Percentiles rank a stretch among this genome's conserved stretches.
Conservation (phyloP, 495 filamentous ascomycete species). For the Hapsidospora chrysogenum region DNA sequence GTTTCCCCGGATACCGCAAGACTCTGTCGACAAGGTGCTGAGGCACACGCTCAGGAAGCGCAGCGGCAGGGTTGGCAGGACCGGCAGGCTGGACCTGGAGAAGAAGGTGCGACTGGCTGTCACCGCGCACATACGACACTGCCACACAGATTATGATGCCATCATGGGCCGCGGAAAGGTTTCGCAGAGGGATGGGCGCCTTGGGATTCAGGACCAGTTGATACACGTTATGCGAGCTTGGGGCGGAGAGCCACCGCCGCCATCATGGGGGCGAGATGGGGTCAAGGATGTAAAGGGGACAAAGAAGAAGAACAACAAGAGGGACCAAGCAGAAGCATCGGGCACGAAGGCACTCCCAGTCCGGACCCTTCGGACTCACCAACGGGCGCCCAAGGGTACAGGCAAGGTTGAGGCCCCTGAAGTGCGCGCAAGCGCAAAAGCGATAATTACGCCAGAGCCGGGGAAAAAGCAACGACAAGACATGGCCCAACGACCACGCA, state of each 20-base stretch:
- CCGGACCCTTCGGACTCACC: too few species aligned
- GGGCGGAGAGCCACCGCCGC: not conserved
- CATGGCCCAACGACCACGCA: not conserved
- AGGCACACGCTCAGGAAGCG: constrained; percentile 14
- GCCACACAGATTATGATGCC: constrained; percentile 19
- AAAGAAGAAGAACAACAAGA: too few species aligned
- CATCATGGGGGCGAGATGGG: not conserved
- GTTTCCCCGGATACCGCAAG: constrained; percentile 14
- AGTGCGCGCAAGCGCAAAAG: not conserved
- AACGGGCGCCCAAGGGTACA: too few species aligned
- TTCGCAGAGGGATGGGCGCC: not conserved
- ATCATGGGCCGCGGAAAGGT: not conserved
- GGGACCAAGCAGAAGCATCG: not conserved
- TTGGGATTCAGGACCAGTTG: not conserved
- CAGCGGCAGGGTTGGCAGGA: constrained; percentile 18
- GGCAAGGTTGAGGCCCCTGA: too few species aligned
- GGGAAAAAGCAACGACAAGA: not conserved
- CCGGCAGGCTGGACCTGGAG: constrained; percentile 8
- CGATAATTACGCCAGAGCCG: not conserved
- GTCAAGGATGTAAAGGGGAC: too few species aligned
- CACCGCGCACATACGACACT: constrained; percentile 20
- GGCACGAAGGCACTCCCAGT: not conserved
- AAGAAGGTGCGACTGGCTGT: constrained; percentile 18
- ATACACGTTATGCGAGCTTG: not conserved
- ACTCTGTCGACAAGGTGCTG: constrained; percentile 8